Evolutionary conservation across 495 filamentous ascomycete genomes (phyloP).

Genomic region (Daldinia grandis): DNA sequence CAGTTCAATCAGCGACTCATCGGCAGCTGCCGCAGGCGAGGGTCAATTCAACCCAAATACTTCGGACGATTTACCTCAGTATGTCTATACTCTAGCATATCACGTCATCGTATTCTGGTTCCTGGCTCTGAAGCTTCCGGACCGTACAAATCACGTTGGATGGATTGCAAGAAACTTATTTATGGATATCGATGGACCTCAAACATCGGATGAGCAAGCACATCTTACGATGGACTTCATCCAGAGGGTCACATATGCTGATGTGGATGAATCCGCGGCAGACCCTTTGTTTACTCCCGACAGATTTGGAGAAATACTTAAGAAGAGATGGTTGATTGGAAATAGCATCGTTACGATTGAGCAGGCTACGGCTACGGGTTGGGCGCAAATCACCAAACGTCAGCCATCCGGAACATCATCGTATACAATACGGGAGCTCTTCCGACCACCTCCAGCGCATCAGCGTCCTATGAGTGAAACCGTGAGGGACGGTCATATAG

Average conservation of each 20-base stretch:
- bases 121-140: slow-evolving; percentile 80
- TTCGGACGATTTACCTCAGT: slow-evolving; percentile 78
- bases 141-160: slow-evolving; percentile 81
- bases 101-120: slow-evolving; percentile 99
- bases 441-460: slow-evolving; percentile 71
- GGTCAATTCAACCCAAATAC: slow-evolving; percentile 48
- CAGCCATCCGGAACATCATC: slow-evolving; percentile 87
- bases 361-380: slow-evolving; percentile 74
- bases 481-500: slow-evolving; percentile 51
- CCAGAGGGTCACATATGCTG: slow-evolving; percentile 87
- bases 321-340: slow-evolving; percentile 86
- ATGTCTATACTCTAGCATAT: slow-evolving; percentile 91
- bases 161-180: slow-evolving; percentile 94
- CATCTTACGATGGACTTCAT: slow-evolving; percentile 95
- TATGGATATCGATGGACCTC: slow-evolving; percentile 73
- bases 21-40: slow-evolving; percentile 31
- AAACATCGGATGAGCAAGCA: slow-evolving; percentile 88
- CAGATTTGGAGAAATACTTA: slow-evolving; percentile 71
- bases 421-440: slow-evolving; percentile 75
- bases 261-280: slow-evolving; percentile 74
- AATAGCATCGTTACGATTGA: slow-evolving; percentile 88
- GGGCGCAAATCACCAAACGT: slow-evolving; percentile 81
- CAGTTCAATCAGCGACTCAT: slow-evolving; percentile 42
- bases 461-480: slow-evolving; percentile 58
- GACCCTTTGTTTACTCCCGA: slow-evolving; percentile 69